Percentiles rank a stretch among this genome's conserved stretches.
Evolutionary conservation across 306 rosid species (phyloP).

Genomic region (Gleditsia sinensis): DNA sequence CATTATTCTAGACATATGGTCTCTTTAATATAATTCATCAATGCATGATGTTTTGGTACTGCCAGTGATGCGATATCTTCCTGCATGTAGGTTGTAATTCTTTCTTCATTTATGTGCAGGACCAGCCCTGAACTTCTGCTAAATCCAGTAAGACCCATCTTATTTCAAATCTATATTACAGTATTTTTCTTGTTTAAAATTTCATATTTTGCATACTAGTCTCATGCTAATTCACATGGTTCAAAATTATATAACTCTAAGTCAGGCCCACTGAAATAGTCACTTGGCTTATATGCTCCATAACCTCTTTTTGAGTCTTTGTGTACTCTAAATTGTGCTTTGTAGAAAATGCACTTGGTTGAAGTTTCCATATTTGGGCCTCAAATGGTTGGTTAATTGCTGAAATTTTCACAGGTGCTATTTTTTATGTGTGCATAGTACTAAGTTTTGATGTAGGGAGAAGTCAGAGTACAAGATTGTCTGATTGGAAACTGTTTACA

Average conservation of each 20-base stretch:
- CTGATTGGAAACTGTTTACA: not conserved
- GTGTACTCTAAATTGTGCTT: not conserved
- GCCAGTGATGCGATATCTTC: conserved; percentile 1
- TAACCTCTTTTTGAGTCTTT: not conserved
- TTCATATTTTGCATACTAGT: not conserved
- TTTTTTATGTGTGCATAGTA: not conserved
- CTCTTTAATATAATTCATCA: not conserved
- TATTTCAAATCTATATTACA: conserved; percentile 1
- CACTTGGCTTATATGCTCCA: not conserved
- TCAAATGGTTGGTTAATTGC: not conserved
- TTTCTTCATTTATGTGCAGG: conserved; percentile 58
- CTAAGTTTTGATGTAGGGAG: not conserved
- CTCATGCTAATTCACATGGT: not conserved
- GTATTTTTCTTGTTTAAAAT: not conserved
- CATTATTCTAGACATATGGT: not conserved
- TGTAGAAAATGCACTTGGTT: not conserved
- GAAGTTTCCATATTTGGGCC: not conserved
- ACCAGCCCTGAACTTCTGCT: conserved; percentile 88
- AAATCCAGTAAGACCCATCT: conserved; percentile 72
- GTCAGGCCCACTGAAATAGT: not conserved
- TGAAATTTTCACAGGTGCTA: not conserved
- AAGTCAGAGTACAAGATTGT: not conserved
- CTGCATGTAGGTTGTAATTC: not conserved
- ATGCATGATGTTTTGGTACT: not conserved
- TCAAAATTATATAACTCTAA: not conserved